Evolutionary conservation across 2,329 filamentous ascomycete species (phyloP).

Genomic region (Elsinoe arachidis): DNA sequence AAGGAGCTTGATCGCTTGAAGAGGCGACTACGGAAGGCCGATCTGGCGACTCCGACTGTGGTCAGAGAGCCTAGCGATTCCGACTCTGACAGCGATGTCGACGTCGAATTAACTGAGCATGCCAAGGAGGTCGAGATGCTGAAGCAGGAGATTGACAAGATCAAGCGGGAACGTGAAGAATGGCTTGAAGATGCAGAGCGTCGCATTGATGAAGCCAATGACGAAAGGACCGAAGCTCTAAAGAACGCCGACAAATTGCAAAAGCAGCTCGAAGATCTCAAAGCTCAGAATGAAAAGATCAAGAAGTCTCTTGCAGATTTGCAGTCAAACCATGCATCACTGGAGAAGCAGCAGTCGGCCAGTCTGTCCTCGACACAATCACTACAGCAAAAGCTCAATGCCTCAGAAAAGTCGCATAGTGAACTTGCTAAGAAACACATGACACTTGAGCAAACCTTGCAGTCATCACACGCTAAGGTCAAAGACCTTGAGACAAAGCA

Average conservation of each 20-base stretch:
- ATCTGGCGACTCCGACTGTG: neutral
- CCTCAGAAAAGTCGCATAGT: constrained; percentile 4
- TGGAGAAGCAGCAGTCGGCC: constrained; percentile 9
- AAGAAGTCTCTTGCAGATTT: constrained; percentile 12
- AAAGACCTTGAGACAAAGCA: constrained; percentile 17
- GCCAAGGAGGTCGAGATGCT: constrained; percentile 14
- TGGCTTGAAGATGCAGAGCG: constrained; percentile 28
- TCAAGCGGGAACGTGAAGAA: constrained; percentile 25
- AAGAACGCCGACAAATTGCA: constrained; percentile 16
- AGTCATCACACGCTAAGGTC: constrained; percentile 13
- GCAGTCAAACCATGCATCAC: constrained; percentile 1
- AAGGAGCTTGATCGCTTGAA: constrained; percentile 18
- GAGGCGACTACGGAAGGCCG: constrained; percentile 12
- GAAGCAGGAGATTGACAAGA: constrained; percentile 17
- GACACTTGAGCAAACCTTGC: neutral
- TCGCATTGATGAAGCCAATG: constrained; percentile 25
- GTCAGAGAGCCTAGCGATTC: constrained; percentile 12
- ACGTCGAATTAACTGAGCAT: constrained; percentile 12
- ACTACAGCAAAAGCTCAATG: constrained; percentile 5
- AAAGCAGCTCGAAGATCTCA: constrained; percentile 18
- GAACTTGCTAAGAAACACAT: constrained; percentile 6
- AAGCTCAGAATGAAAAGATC: constrained; percentile 14
- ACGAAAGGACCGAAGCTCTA: constrained; percentile 23
- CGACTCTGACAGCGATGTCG: constrained; percentile 12
- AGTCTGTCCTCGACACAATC: neutral